Conservation (phyloP, 2,329 filamentous ascomycete genomes). For the Stemphylium lycopersici region DNA sequence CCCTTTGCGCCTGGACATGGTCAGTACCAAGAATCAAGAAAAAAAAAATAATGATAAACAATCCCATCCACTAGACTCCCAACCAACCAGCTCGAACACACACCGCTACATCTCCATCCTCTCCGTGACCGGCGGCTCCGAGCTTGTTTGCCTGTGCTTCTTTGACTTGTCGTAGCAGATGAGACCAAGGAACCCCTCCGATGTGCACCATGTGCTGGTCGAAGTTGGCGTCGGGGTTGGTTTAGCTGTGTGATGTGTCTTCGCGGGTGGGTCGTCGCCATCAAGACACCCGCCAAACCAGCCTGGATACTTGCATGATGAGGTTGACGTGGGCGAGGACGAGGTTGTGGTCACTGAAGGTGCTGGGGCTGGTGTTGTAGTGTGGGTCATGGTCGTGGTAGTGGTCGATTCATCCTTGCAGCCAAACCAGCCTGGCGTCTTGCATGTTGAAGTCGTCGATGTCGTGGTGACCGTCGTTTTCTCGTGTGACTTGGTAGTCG, state of each 20-base stretch:
- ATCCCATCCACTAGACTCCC: neutral
- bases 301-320: constrained; percentile 52
- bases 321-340: constrained; percentile 42
- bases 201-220: constrained; percentile 28
- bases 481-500: constrained; percentile 58
- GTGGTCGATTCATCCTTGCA: constrained; percentile 62
- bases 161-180: constrained; percentile 37
- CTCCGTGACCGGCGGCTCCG: constrained; percentile 17
- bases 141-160: constrained; percentile 17
- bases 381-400: constrained; percentile 35
- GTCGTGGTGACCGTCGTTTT: constrained; percentile 53
- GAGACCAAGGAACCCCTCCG: constrained; percentile 39
- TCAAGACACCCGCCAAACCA: constrained; percentile 60
- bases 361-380: constrained; percentile 31
- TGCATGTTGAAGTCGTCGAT: constrained; percentile 50
- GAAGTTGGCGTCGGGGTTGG: constrained; percentile 22
- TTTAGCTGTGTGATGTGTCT: constrained; percentile 21
- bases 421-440: constrained; percentile 68
- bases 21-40: neutral
- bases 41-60: neutral
- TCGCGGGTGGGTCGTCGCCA: constrained; percentile 52
- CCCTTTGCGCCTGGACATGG: neutral
- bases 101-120: constrained; percentile 35
- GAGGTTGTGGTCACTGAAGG: constrained; percentile 42
- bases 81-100: neutral